phyloP scores from a whole-genome alignment of 2,329 filamentous ascomycete species.

The Massarina eburnea region DNA sequence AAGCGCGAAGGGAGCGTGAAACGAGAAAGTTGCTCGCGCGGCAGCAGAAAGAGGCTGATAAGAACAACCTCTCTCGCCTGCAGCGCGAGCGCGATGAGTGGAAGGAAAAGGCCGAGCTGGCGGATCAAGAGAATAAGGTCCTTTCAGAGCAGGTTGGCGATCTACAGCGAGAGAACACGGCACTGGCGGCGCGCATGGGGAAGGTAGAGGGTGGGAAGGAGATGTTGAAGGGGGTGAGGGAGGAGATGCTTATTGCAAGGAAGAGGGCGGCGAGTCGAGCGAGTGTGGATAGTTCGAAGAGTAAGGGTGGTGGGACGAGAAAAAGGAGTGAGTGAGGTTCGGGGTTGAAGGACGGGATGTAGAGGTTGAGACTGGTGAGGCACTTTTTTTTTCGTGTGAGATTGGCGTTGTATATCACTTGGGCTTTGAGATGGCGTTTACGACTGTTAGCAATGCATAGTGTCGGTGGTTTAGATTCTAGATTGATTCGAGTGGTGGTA shows the following conservation, averaged over 20 bases:
- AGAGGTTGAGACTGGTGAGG: background rate
- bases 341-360: background rate
- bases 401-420: background rate
- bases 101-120: constrained; percentile 47
- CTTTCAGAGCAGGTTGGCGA: constrained; percentile 55
- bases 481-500: no score
- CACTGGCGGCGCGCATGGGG: constrained; percentile 49
- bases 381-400: background rate
- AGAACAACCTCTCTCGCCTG: constrained; percentile 49
- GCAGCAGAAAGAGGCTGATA: constrained; percentile 62
- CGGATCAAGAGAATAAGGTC: constrained; percentile 54
- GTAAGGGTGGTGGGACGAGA: constrained; percentile 11
- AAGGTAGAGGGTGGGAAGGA: constrained; percentile 40
- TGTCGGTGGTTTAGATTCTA: no score
- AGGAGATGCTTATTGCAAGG: constrained; percentile 26
- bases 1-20: constrained; percentile 67
- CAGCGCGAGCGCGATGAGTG: constrained; percentile 53
- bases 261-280: constrained; percentile 28
- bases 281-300: constrained; percentile 26
- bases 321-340: constrained; percentile 5
- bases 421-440: background rate
- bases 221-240: constrained; percentile 35
- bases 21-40: constrained; percentile 66
- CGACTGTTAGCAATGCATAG: no score
- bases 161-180: constrained; percentile 61